Base-by-base conservation (phyloP, 441 rosid species). In the Populus tomentosa region DNA sequence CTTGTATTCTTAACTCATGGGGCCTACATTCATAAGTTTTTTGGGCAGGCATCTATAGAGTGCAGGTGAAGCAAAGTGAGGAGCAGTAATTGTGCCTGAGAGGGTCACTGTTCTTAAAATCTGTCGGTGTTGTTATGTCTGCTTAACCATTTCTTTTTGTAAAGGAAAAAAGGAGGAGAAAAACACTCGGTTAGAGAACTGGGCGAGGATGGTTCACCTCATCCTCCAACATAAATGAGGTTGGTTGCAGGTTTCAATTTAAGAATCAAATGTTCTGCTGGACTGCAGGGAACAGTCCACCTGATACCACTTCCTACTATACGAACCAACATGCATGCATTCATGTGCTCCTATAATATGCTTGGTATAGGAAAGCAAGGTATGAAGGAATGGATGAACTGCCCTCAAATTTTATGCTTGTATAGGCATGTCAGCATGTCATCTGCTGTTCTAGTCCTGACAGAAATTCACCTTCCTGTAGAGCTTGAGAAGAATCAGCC, bases 1-100 rank as follows among this genome's bases (percentile, higher is more conserved):
- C 14, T 77, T 26, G 33, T 33, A 21, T 21, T 3, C 16, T 68
- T 50, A 71, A 59, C 21, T 42, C 11, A 72, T 66, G 78, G 80
- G 79, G 14, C 69, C 75, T 9, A 66, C 79, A 35, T 33, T 56
- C 70, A 36, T 9, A 40, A 28, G 75, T 50, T 38, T 71, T 74
- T 61, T 6, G 23, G 75, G 70, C 56, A 46, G 78, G 82, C 85
- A 86, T 87, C 80, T 90, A 82, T 75, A 69, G 93, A 87, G 91
- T 90, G 87, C 77, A 72, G 64, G 67, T 50, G 80, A 90, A 87
- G 93, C 86, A 88, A 90, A 85, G 91, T 72, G 50, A 24, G 64
- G 72, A 69, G 72, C 70, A 59, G 68, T 30, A 30, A n/a, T 67
- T 4, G 20, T 4, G 13, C 20, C 69, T 32, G 20, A n/a, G 20